Percentiles rank a stretch among this genome's conserved stretches.
These are phyloP conservation scores for Myxozyma nipponensis DNA, from an alignment of 805 yeast species.

Conservation along the genomic window DNA sequence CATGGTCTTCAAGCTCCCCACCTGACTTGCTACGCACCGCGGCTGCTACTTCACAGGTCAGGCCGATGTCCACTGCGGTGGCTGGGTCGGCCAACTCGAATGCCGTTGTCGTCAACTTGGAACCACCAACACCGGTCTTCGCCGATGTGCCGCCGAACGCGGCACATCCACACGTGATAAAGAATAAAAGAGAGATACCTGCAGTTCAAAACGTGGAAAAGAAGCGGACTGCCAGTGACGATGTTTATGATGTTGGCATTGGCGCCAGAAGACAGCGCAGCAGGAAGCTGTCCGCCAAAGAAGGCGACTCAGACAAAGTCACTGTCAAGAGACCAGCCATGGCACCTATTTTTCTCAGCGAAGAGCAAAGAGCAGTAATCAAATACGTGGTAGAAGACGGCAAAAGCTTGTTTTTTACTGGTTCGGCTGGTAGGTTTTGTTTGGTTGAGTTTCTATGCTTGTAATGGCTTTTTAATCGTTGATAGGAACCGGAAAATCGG, in stretches of 20 bases:
- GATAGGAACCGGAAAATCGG: slow-evolving; percentile 78
- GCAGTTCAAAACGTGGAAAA: too few relatives aligned
- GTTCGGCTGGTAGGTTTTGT: slow-evolving; percentile 71
- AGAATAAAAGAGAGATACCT: too few relatives aligned
- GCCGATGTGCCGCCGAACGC: too few relatives aligned
- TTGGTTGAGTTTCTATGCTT: not conserved
- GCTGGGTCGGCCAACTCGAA: too few relatives aligned
- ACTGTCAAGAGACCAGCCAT: slow-evolving; percentile 2
- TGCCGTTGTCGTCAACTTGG: too few relatives aligned
- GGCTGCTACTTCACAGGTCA: too few relatives aligned
- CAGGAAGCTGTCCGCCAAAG: not conserved
- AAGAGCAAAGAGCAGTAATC: slow-evolving; percentile 56
- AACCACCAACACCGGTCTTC: too few relatives aligned
- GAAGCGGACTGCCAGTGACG: too few relatives aligned
- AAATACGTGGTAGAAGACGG: slow-evolving; percentile 58
- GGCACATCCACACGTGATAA: too few relatives aligned
- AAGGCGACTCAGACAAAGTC: not conserved
- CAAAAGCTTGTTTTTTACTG: slow-evolving; percentile 79
- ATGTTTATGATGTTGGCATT: not conserved
- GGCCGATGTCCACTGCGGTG: too few relatives aligned
- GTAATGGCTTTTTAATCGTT: not conserved
- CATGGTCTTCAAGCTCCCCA: too few relatives aligned
- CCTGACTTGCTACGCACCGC: too few relatives aligned
- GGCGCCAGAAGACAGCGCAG: slow-evolving; percentile 5
- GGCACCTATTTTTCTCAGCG: slow-evolving; percentile 35